phyloP scores from a whole-genome alignment of 2,329 filamentous ascomycete species.

The Trichothecium roseum region DNA sequence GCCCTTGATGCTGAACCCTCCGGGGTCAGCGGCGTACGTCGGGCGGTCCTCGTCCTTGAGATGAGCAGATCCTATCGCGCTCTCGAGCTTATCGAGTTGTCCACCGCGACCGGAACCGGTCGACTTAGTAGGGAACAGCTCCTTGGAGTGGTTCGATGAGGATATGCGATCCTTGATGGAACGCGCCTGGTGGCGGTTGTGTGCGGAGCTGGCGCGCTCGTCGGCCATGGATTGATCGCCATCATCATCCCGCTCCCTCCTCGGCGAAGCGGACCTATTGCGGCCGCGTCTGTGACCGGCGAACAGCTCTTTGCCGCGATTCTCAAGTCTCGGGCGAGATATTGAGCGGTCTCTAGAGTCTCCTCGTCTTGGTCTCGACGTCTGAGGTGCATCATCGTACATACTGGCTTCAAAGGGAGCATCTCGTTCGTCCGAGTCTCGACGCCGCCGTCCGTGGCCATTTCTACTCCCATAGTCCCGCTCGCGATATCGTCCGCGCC shows the following conservation, averaged over 20 bases:
- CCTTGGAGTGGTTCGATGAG: conserved; percentile 20
- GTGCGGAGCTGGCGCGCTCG: conserved; percentile 16
- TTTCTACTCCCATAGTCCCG: conserved; percentile 30
- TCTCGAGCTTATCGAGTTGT: conserved; percentile 27
- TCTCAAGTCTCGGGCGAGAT: conserved; percentile 17
- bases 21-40: conserved; percentile 45
- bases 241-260: conserved; percentile 30
- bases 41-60: conserved; percentile 30
- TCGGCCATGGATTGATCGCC: conserved; percentile 19
- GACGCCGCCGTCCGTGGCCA: conserved; percentile 19
- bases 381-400: conserved; percentile 60
- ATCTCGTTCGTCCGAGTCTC: conserved; percentile 38
- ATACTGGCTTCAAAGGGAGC: conserved; percentile 61
- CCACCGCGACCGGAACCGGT: conserved; percentile 11
- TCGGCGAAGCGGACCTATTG: conserved; percentile 43
- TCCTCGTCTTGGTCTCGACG: conserved; percentile 13
- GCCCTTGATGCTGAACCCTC: conserved; percentile 51
- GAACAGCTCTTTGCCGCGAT: conserved; percentile 55
- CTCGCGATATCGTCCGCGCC: conserved; percentile 55
- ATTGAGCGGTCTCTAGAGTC: conserved; percentile 13
- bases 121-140: conserved; percentile 27
- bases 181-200: conserved; percentile 22
- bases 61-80: conserved; percentile 25
- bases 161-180: conserved; percentile 22
- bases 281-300: conserved; percentile 26